Base-by-base conservation (phyloP, 2,329 filamentous ascomycete species). In the Xylaria sp. region DNA sequence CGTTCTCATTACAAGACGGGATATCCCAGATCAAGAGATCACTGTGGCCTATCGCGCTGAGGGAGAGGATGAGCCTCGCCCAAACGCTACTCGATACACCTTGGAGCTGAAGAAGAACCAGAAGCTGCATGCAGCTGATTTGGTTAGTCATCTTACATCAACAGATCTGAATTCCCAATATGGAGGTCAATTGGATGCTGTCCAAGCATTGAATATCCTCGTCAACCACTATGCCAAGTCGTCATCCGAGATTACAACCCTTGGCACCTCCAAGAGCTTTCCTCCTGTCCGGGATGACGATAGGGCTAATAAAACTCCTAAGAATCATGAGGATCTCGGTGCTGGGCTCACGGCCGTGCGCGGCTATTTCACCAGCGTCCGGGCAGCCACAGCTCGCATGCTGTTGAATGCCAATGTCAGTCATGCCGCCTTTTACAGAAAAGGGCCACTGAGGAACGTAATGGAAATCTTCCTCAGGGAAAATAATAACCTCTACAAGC, bases 371-470 rank as follows among this genome's bases (percentile, higher is more conserved):
- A 74, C 77, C 23, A 80, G 79, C 49, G 74, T 80, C 17, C 74
- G 79, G 17, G 62, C 75, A 17, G 79, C 79, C 1, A 79, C 79
- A 3, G 71, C 73, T n/a, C 76, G 79, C 0, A 56, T 80, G 15
- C 74, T 80, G 1, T 77, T 80, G 65, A 81, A 81, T 26, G 73
- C 81, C 56, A 80, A 82, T 53, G 75, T 81, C 6, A 77, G 71
- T 59, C 73, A 81, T 58, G 76, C 72, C 3, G 77, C 74, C 1
- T 82, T 82, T 63, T 81, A 80, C 62, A 46, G 75, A 1, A 61
- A n/a, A 2, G 20, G 4, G 11, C 11, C 17, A 10, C 63, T 69
- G 28, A 60, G 64, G 3, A 0, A 36, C 0, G 28, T 65, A 1
- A 69, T 69, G 15, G 2, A 1, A 7, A 15, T 4, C 5, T 63